A percentile compares a stretch with the other conserved stretches of the same genome.
phyloP scores from a whole-genome alignment of 2,329 filamentous ascomycete species.

The Teratosphaeria pseudoeucalypti region DNA sequence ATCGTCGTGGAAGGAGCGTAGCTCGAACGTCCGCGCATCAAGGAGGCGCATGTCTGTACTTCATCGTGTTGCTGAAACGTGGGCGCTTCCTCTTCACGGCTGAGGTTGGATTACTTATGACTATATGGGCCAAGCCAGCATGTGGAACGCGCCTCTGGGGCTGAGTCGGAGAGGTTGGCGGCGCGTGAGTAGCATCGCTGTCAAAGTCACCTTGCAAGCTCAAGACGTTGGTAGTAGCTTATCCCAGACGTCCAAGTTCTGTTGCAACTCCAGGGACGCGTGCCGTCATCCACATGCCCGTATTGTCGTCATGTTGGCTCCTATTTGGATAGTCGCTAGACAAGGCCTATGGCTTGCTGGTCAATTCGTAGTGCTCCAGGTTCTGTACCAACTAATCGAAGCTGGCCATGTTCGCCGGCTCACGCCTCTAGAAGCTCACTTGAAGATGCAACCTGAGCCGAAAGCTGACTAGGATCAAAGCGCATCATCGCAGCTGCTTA shows the following conservation, averaged over 20 bases:
- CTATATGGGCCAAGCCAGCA: background rate
- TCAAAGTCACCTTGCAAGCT: background rate
- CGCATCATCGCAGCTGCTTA: background rate
- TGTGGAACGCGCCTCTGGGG: background rate
- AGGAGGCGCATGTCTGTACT: conserved; percentile 1
- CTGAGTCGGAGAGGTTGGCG: background rate
- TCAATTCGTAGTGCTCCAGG: background rate
- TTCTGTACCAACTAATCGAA: background rate
- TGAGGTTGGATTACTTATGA: background rate
- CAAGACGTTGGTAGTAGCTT: background rate
- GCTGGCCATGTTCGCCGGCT: background rate
- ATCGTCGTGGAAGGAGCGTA: background rate
- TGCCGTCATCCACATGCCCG: background rate
- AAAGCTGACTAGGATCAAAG: background rate
- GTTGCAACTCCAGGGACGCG: background rate
- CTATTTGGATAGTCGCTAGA: background rate
- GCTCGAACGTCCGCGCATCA: background rate
- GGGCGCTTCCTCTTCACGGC: background rate
- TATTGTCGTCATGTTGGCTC: background rate
- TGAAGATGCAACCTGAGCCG: background rate
- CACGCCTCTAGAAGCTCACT: background rate
- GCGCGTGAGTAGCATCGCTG: background rate
- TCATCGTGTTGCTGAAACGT: background rate
- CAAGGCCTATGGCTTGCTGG: background rate
- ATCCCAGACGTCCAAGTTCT: background rate